A percentile compares a stretch with the other conserved stretches of the same genome.
Evolutionary conservation across 2,329 filamentous ascomycete genomes (phyloP).

Genomic region (Raffaelea ambrosiae): DNA sequence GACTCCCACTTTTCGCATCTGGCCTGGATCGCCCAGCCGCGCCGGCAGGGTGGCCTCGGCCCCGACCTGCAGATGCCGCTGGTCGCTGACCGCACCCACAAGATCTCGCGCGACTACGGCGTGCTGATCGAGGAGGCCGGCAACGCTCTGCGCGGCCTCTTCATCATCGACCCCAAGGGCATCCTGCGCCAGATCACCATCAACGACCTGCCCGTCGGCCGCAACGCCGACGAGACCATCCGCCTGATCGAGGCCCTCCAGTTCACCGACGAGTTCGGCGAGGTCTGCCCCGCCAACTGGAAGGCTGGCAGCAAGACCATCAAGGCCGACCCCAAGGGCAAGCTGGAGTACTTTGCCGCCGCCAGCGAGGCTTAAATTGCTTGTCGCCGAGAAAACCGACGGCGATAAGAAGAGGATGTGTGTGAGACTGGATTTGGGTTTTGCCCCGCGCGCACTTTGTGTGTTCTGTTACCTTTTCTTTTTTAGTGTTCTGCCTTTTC

Average conservation of each 20-base stretch:
- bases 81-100: constrained; percentile 52
- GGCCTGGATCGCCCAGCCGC: constrained; percentile 49
- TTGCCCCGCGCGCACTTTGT: too few relatives aligned
- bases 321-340: constrained; percentile 43
- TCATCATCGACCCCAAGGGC: constrained; percentile 58
- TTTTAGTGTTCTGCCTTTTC: too few relatives aligned
- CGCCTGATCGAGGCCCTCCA: constrained; percentile 67
- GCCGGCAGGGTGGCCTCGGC: constrained; percentile 54
- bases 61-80: constrained; percentile 51
- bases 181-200: constrained; percentile 54
- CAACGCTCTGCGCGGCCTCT: constrained; percentile 53
- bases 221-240: constrained; percentile 55
- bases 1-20: constrained; percentile 50
- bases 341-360: constrained; percentile 36
- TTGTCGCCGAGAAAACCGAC: constrained; percentile 22
- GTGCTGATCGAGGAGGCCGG: constrained; percentile 57
- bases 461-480: too few relatives aligned
- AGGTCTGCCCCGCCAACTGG: constrained; percentile 54
- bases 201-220: constrained; percentile 57
- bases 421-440: not conserved
- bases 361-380: constrained; percentile 18
- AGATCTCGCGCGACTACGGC: constrained; percentile 52
- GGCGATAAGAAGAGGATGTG: constrained; percentile 4
- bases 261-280: constrained; percentile 77
- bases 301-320: constrained; percentile 37